Evolutionary conservation across 306 rosid species (phyloP).

Genomic region (Dryas octopetala): DNA sequence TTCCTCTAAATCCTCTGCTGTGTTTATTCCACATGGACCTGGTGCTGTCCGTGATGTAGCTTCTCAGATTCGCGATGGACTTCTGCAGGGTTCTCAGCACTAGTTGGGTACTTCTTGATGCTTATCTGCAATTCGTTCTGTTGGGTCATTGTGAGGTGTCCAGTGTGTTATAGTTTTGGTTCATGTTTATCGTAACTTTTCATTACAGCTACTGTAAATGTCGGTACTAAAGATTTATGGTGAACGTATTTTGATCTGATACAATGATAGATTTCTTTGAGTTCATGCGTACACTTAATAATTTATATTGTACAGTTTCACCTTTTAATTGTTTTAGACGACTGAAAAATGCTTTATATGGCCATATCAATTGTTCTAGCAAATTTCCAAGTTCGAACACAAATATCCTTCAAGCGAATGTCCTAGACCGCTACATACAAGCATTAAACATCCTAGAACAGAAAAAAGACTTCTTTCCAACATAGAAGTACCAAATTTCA

Average conservation of each 20-base stretch:
- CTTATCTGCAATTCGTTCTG: constrained; percentile 11
- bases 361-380: background rate
- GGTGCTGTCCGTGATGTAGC: constrained; percentile 92
- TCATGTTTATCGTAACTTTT: background rate
- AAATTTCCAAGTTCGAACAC: no score
- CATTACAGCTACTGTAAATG: background rate
- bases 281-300: background rate
- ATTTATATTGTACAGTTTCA: background rate
- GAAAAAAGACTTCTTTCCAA: background rate
- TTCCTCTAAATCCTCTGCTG: constrained; percentile 84
- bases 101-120: constrained; percentile 14
- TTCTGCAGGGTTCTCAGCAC: constrained; percentile 69
- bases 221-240: no score
- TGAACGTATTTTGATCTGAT: background rate
- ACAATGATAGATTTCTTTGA: background rate
- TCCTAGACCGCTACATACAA: no score
- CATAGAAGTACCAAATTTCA: background rate
- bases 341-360: background rate
- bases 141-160: background rate
- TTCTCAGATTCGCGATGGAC: constrained; percentile 85
- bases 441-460: no score
- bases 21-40: constrained; percentile 96
- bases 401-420: no score
- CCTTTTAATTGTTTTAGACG: background rate
- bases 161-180: constrained; percentile 5